Base-by-base conservation (phyloP, 2,329 filamentous ascomycete species). In the Dissoconium aciculare region DNA sequence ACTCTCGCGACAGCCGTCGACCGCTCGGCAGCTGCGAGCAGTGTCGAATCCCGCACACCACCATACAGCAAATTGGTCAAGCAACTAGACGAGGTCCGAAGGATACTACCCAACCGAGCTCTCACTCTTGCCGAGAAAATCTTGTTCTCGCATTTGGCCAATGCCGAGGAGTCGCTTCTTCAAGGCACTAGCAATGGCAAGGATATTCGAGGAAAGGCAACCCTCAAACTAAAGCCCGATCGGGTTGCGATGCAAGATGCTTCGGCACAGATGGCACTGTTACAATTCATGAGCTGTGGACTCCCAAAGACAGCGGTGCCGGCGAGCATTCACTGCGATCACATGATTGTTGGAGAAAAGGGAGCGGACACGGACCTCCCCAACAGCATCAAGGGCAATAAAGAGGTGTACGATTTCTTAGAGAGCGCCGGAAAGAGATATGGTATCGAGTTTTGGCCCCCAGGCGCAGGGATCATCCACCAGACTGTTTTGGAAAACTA, bases 161-260 rank as follows among this genome's bases (percentile, higher is more conserved):
- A 83, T 50, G 72, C 76, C 5, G 85, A 93, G 58, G 84, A 92
- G 55, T 85, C 83, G 21, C 71, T 98, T 31, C 66, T 93, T 37
- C 73, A 71, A 31, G 73, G 74, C 50, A 94, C 85, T 29, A 70
- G 82, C 57, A 82, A 85, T 68, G 87, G 85, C 44, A 71, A 71
- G 30, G 70, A 78, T 49, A 78, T 98, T 39, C 74, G 89, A 25
- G 87, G 87, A 44, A 74, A 74, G 51, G 85, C 84, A 30, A 95
- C 92, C 54, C 68, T 98, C 59, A 92, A 92, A 64, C 78, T 98
- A 57, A 93, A 93, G 59, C 89, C 89, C 13, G 89, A 98, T 57
- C 74, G 89, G 31, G 89, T 95, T 45, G 91, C 91, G 42, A 98
- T 98, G 89, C 89, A 98, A 60, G 89, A 98, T 64, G 89, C 89